Percentiles rank a stretch among this genome's conserved stretches.
Evolutionary conservation across 2,329 filamentous ascomycete species (phyloP).

Genomic region (Thielaviopsis euricoi): DNA sequence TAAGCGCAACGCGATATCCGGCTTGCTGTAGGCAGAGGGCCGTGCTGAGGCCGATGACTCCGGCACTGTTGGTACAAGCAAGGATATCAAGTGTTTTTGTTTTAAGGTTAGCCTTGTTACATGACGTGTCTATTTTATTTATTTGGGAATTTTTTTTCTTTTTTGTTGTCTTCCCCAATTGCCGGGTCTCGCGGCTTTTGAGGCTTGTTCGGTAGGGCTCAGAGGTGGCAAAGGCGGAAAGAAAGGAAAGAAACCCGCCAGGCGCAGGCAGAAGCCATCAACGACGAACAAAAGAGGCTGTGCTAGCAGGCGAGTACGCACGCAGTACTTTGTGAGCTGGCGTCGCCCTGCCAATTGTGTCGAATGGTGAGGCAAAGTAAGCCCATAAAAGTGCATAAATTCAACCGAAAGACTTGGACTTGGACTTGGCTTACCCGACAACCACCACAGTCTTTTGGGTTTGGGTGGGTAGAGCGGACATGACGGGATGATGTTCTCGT

Average conservation of each 20-base stretch:
- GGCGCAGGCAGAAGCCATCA: too few species aligned
- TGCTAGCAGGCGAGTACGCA: too few species aligned
- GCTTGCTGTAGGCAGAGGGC: slow-evolving; percentile 29
- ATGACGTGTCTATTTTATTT: too few species aligned
- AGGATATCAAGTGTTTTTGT: too few species aligned
- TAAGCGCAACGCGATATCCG: slow-evolving; percentile 24
- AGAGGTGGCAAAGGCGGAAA: neutral
- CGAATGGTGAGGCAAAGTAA: too few species aligned
- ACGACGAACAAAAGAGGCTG: too few species aligned
- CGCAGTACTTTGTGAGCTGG: too few species aligned
- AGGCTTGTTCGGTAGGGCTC: neutral
- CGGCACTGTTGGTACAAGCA: slow-evolving; percentile 24
- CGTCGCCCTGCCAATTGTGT: neutral
- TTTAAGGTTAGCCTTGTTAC: too few species aligned
- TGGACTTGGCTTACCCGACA: neutral
- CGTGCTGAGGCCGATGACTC: slow-evolving; percentile 33
- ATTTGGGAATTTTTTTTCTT: too few species aligned
- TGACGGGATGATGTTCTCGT: neutral
- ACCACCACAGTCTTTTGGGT: neutral
- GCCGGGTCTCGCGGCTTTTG: neutral
- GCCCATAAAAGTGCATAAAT: too few species aligned
- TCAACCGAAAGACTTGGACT: too few species aligned
- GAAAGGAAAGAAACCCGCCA: too few species aligned
- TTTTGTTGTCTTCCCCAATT: neutral
- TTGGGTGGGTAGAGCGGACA: neutral